These are phyloP conservation scores for Geosmithia morbida DNA, from an alignment of 2,329 filamentous ascomycete species.

Conservation along the genomic window DNA sequence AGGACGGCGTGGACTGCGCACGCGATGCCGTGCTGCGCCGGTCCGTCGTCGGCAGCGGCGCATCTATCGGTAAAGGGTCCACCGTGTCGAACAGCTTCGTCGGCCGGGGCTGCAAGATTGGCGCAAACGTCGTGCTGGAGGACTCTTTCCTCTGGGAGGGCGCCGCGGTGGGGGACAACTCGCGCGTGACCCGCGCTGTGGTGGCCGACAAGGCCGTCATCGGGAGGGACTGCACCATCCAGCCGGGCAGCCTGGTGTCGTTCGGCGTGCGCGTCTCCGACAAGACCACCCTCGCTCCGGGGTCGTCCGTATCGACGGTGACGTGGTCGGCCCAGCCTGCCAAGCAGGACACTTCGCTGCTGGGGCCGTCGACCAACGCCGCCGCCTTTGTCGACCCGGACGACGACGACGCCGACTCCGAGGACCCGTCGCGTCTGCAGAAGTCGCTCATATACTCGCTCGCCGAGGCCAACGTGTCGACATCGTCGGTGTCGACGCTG, in stretches of 20 bases:
- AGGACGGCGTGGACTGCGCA: slow-evolving; percentile 61
- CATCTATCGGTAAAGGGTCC: slow-evolving; percentile 59
- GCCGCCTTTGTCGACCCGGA: slow-evolving; percentile 30
- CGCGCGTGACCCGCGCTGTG: slow-evolving; percentile 56
- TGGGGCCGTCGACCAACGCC: slow-evolving; percentile 36
- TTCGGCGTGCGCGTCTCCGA: slow-evolving; percentile 62
- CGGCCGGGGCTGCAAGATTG: slow-evolving; percentile 74
- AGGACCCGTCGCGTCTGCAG: slow-evolving; percentile 36
- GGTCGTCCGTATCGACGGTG: slow-evolving; percentile 18
- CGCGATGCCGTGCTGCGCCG: slow-evolving; percentile 56
- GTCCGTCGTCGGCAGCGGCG: slow-evolving; percentile 64
- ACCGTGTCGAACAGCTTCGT: slow-evolving; percentile 64
- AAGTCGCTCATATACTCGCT: slow-evolving; percentile 40
- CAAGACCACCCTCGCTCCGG: slow-evolving; percentile 28
- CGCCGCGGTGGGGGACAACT: slow-evolving; percentile 59
- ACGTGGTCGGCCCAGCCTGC: slow-evolving; percentile 20
- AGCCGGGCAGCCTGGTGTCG: slow-evolving; percentile 64
- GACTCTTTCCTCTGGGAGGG: slow-evolving; percentile 84
- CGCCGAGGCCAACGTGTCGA: slow-evolving; percentile 35
- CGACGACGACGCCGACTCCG: slow-evolving; percentile 31
- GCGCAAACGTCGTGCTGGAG: slow-evolving; percentile 65
- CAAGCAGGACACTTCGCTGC: slow-evolving; percentile 26
- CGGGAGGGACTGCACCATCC: slow-evolving; percentile 55
- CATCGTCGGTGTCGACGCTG: slow-evolving; percentile 41
- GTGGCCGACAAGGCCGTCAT: slow-evolving; percentile 60